Conservation (phyloP, 345 rosid genomes). For the Citrus mangshanensis region DNA sequence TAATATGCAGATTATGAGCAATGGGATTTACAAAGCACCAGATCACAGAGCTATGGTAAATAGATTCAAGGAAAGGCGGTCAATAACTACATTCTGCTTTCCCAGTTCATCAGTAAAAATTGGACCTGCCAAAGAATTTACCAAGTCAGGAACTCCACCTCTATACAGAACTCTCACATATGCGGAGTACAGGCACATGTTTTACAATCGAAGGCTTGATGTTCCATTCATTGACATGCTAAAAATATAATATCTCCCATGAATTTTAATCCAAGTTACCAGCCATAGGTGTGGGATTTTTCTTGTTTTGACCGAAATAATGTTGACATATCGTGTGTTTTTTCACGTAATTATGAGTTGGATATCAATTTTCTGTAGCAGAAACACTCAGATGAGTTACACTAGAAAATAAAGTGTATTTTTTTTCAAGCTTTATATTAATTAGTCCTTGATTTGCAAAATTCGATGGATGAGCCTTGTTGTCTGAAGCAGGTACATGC, state of each 20-base stretch:
- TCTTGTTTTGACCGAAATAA: not conserved
- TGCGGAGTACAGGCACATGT: conserved; percentile 16
- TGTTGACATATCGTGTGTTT: not conserved
- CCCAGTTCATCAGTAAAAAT: conserved; percentile 25
- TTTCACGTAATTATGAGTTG: too few species aligned
- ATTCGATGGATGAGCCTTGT: not conserved
- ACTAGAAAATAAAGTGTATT: too few species aligned
- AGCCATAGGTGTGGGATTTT: not conserved
- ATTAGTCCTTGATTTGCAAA: not conserved
- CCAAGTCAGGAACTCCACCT: conserved; percentile 15
- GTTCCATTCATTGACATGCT: conserved; percentile 13
- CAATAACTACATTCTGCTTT: conserved; percentile 34
- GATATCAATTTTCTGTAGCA: too few species aligned
- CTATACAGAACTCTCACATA: conserved; percentile 27
- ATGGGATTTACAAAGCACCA: conserved; percentile 36
- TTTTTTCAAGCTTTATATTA: too few species aligned
- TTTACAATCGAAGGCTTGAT: conserved; percentile 23
- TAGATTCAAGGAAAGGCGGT: conserved; percentile 29
- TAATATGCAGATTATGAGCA: conserved; percentile 31
- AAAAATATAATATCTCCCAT: not conserved
- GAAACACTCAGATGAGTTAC: too few species aligned
- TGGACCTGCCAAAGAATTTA: conserved; percentile 34
- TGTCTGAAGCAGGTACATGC: not conserved
- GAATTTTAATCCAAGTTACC: not conserved
- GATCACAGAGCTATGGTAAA: conserved; percentile 48